Base-by-base conservation (phyloP, 257 asterid species). In the Plectranthus barbatus region DNA sequence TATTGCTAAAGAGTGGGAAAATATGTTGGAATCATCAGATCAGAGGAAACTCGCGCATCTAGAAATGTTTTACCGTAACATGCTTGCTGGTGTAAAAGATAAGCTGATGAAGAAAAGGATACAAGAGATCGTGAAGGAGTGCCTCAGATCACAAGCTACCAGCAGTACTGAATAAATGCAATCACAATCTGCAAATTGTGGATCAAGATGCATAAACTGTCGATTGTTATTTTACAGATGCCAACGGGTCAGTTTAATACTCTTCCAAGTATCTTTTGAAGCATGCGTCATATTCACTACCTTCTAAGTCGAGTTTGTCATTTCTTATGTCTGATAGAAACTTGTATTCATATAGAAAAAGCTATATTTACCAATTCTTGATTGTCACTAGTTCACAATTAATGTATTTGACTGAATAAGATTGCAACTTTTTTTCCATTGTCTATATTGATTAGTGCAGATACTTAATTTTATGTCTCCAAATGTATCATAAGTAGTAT, bases 1-100 rank as follows among this genome's bases (percentile, higher is more conserved):
- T 76, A 76, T 88, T 15, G 94, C 80, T 1, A 80, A 72, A 75
- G 95, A 84, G 59, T 91, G 98, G 98, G 95, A 88, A 72, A 74
- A 56, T 63, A 83, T 91, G 94, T 66, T 91, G 79, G 98, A 91
- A 64, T 58, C 90, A 14, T 82, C 76, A 12, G 95, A 88, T 73
- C 83, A 65, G 6, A 71, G 81, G 14, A 86, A 77, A 62, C 95
- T 91, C 17, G 54, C 52, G 3, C 83, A 83, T 29, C 49, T 91
- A 56, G 94, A 88, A 76, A 83, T 76, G 83, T 91, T 88, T 64
- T 88, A 91, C 40, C 74, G 80, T 0, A 79, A 81, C 63, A 84
- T 91, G 94, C 84, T 83, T 64, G 82, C 83, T 1, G 90, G 95
- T 60, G 94, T 88, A 11, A 86, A 86, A 62, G 94, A 91, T 53